phyloP scores from a whole-genome alignment of 2,329 filamentous ascomycete genomes.

The Alternaria consortialis region DNA sequence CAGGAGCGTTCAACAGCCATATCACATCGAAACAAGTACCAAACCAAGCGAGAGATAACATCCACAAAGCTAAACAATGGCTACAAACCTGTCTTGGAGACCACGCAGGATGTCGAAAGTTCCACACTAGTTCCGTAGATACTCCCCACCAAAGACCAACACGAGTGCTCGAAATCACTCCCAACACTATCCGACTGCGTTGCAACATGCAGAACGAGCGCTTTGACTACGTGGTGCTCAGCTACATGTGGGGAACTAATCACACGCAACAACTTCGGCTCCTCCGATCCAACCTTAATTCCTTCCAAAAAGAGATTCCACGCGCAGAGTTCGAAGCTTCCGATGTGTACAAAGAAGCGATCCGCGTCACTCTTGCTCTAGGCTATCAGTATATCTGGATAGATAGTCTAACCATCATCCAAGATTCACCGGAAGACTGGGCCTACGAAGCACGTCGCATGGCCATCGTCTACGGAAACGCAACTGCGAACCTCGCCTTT shows the following conservation, averaged over 20 bases:
- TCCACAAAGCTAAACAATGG: constrained; percentile 11
- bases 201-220: constrained; percentile 8
- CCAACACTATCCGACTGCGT: background rate
- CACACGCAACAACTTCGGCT: background rate
- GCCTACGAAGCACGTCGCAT: constrained; percentile 16
- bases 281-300: background rate
- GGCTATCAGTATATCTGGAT: constrained; percentile 34
- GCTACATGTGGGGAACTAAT: constrained; percentile 23
- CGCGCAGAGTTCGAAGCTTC: constrained; percentile 2
- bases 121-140: constrained; percentile 6
- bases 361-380: constrained; percentile 17
- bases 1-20: constrained; percentile 5
- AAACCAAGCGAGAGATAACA: constrained; percentile 7
- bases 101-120: constrained; percentile 9
- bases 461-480: constrained; percentile 25
- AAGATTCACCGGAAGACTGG: constrained; percentile 25
- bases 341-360: constrained; percentile 23
- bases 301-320: constrained; percentile 9
- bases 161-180: constrained; percentile 11
- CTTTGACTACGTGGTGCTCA: constrained; percentile 16
- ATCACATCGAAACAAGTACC: constrained; percentile 1
- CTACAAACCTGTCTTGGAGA: constrained; percentile 6
- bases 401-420: constrained; percentile 32
- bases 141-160: constrained; percentile 8
- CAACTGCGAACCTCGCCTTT: constrained; percentile 18